phyloP scores from a whole-genome alignment of 1,284 basidiomycete genomes.

The Apiotrichum brassicae region DNA sequence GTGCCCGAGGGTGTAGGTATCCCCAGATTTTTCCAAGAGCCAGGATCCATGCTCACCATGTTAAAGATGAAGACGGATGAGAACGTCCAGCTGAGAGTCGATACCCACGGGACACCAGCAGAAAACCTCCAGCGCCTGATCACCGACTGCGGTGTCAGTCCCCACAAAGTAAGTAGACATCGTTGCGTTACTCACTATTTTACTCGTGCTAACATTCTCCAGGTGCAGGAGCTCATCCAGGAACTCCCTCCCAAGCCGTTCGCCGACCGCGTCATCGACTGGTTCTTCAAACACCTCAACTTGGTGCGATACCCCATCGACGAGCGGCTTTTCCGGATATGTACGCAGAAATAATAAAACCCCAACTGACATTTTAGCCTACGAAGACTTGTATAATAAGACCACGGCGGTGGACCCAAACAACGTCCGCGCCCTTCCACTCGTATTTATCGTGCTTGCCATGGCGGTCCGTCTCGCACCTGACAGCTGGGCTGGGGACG shows the following conservation, averaged over 20 bases:
- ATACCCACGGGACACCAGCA: constrained; percentile 44
- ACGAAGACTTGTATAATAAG: constrained; percentile 69
- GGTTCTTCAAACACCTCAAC: constrained; percentile 60
- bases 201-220: not conserved
- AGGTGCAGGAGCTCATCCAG: constrained; percentile 74
- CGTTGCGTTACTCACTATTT: not conserved
- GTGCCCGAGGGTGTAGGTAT: constrained; percentile 24
- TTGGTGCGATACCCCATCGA: constrained; percentile 91
- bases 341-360: constrained; percentile 9
- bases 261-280: constrained; percentile 56
- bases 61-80: constrained; percentile 36
- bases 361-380: constrained; percentile 48
- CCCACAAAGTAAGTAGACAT: constrained; percentile 55
- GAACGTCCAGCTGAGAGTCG: constrained; percentile 43
- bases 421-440: constrained; percentile 78
- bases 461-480: constrained; percentile 79
- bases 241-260: constrained; percentile 72
- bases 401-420: constrained; percentile 68
- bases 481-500: constrained; percentile 72
- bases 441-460: constrained; percentile 89
- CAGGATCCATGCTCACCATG: not conserved
- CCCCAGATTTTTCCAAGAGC: not conserved
- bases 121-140: constrained; percentile 60
- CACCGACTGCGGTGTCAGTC: constrained; percentile 80
- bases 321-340: constrained; percentile 71